Conservation (phyloP, 2,329 filamentous ascomycete genomes). For the Sphaceloma murrayae region DNA sequence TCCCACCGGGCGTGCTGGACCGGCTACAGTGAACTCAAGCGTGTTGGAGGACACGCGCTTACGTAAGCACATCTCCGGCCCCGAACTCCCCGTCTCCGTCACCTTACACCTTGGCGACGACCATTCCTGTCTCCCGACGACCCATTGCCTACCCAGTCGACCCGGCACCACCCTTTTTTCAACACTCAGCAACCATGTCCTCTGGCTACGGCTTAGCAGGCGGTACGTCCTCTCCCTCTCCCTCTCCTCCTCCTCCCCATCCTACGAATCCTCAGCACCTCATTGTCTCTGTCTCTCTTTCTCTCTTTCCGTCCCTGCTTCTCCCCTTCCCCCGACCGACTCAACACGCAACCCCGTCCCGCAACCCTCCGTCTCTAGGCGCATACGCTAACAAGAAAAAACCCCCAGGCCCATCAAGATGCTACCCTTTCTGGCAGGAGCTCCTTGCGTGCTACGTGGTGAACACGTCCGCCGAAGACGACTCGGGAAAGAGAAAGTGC, state of each 20-base stretch:
- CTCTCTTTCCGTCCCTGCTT: slow-evolving; percentile 1
- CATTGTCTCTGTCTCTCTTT: too few relatives aligned
- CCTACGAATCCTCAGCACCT: too few relatives aligned
- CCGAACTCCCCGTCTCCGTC: too few relatives aligned
- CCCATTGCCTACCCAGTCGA: not conserved
- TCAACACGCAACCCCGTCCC: too few relatives aligned
- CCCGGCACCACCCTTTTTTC: not conserved
- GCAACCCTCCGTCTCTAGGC: too few relatives aligned
- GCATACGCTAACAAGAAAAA: not conserved
- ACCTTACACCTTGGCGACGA: too few relatives aligned
- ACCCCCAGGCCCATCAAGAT: slow-evolving; percentile 57
- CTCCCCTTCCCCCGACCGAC: slow-evolving; percentile 14
- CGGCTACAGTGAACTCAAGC: not conserved
- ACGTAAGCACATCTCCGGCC: not conserved
- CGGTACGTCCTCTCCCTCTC: slow-evolving; percentile 45
- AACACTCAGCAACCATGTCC: slow-evolving; percentile 48
- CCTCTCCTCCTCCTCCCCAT: slow-evolving; percentile 1
- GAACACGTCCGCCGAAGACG: slow-evolving; percentile 73
- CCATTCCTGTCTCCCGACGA: not conserved
- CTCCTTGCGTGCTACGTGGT: slow-evolving; percentile 96
- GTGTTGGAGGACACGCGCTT: not conserved
- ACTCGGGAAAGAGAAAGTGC: slow-evolving; percentile 83
- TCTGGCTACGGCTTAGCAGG: slow-evolving; percentile 75
- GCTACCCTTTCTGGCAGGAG: slow-evolving; percentile 99
- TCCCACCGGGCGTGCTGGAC: too few relatives aligned